Conservation (phyloP, 129 eudicot genomes). For the Flaveria bidentis region DNA sequence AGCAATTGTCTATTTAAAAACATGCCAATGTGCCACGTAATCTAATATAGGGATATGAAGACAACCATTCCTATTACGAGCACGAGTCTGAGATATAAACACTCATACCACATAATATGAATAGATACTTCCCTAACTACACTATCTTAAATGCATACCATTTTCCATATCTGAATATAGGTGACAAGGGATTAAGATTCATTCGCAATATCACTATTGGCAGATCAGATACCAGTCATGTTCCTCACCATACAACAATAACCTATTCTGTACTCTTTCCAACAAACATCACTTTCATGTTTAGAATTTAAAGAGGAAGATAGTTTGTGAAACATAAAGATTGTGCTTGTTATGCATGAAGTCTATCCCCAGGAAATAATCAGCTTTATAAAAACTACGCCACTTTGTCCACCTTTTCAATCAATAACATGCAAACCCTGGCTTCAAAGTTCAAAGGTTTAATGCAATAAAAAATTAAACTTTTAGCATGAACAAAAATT, state of each 20-base stretch:
- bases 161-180: background rate
- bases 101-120: background rate
- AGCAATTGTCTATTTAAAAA: background rate
- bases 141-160: background rate
- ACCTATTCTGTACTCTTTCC: background rate
- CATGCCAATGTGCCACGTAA: background rate
- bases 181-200: background rate
- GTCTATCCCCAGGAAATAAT: background rate
- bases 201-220: background rate
- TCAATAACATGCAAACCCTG: no score
- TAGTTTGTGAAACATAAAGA: conserved; percentile 2
- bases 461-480: background rate
- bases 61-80: background rate
- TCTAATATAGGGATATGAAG: background rate
- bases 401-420: background rate
- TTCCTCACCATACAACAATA: background rate
- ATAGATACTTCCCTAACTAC: background rate
- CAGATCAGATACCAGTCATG: background rate
- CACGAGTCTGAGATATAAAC: background rate
- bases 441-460: background rate
- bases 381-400: background rate
- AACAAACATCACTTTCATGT: background rate
- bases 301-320: background rate
- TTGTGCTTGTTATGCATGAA: conserved; percentile 6
- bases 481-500: background rate